Evolutionary conservation across 768 basidiomycete species (phyloP).

Genomic region (Lentinula lateritia): DNA sequence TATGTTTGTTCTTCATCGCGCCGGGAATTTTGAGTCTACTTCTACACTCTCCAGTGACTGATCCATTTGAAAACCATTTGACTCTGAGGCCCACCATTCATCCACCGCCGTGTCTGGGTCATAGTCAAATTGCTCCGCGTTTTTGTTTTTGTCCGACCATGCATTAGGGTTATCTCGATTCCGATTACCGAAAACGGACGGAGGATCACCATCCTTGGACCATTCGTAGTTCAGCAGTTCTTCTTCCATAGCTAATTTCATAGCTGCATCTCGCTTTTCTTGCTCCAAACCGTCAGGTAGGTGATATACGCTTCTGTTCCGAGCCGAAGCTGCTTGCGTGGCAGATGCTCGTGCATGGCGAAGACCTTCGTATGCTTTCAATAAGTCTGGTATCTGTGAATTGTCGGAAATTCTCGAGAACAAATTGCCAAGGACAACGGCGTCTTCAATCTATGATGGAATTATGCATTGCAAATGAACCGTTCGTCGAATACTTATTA

Average conservation of each 20-base stretch:
- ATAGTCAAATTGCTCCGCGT: conserved; percentile 40
- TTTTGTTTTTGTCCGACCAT: conserved; percentile 56
- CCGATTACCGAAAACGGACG: background rate
- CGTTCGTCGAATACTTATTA: conserved; percentile 17
- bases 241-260: conserved; percentile 42
- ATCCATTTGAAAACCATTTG: background rate
- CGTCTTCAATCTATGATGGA: conserved; percentile 23
- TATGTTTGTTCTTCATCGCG: no score
- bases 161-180: conserved; percentile 37
- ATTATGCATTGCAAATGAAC: background rate
- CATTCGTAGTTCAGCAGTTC: conserved; percentile 21
- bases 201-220: background rate
- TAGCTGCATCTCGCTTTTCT: conserved; percentile 41
- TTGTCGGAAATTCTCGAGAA: conserved; percentile 5
- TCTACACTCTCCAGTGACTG: no score
- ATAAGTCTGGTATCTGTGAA: conserved; percentile 27
- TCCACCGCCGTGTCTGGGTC: conserved; percentile 49
- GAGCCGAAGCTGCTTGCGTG: conserved; percentile 42
- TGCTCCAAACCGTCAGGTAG: conserved; percentile 50
- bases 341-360: conserved; percentile 43
- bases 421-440: conserved; percentile 25
- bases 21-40: no score
- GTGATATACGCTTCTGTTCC: conserved; percentile 53
- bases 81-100: conserved; percentile 35
- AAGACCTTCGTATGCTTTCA: conserved; percentile 47